Evolutionary conservation across 2,329 filamentous ascomycete species (phyloP), one percentile per base, ranked within the genome.

Genomic region (Phialocephala subalpina): DNA sequence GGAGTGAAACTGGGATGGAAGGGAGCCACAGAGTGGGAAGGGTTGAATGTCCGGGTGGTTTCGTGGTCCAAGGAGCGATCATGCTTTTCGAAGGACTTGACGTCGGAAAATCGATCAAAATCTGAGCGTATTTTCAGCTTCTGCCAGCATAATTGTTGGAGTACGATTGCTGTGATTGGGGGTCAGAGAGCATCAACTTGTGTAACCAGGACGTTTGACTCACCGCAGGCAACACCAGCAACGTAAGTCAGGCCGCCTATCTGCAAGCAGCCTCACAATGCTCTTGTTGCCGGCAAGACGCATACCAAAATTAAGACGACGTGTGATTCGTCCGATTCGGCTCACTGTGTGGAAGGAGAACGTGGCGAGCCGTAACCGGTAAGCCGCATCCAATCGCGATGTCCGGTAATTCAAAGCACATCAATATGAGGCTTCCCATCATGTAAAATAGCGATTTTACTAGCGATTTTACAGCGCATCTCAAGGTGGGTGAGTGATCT

Each of bases 1-100:
- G 49, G 49, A 14, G 14, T 33, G 49, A 53, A 53, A 33, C 49
- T 25, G n/a, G 49, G 49, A 29, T 53, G 49, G 49, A 33, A 29
- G 25, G 25, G 22, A 12, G 27, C 49, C 4, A n/a, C 22, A 16
- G 25, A 27, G 14, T 53, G 25, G 49, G 16, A 53, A 33, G 49
- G 25, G 3, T 1, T 53, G 14, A 53, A 53, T 53, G 49, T 29
- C 2, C 45, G 45, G 7, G n/a, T 25, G 22, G n/a, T 22, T 49
- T n/a, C n/a, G 6, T 49, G 45, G 45, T 49, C 45, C 22, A 53
- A 29, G 49, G 49, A 53, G 2, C 18, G 49, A 53, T 22, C 20
- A 5, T 49, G 45, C 5, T 49, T 20, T 18, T 49, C 11, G 18
- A 53, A 53, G 45, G 12, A 12, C 20, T 49, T 49, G 6, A 1